Percentiles rank a stretch among this genome's conserved stretches.
phyloP scores from a whole-genome alignment of 108 stramenopile genomes.

The Cyclotella kingstonii region DNA sequence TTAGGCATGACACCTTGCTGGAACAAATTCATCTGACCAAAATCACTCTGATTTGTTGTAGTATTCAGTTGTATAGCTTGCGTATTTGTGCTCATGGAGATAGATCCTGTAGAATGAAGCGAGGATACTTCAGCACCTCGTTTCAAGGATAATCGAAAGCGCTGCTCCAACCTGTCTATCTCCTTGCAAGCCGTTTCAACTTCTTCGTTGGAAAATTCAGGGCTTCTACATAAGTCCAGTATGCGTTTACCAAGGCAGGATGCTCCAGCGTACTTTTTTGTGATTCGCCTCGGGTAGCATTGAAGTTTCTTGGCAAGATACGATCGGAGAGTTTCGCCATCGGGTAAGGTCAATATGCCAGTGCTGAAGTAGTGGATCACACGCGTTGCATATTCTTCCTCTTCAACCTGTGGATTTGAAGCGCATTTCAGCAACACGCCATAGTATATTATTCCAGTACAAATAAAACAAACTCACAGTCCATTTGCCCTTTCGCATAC shows the following conservation, averaged over 20 bases:
- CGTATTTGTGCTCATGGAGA: too few species aligned
- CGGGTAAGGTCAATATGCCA: conserved; percentile 87
- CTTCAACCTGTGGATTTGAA: conserved; percentile 56
- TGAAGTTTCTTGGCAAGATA: conserved; percentile 95
- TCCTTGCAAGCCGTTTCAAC: conserved; percentile 66
- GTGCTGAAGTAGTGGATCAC: conserved; percentile 91
- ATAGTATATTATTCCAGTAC: neutral
- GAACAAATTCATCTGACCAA: too few species aligned
- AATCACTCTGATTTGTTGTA: neutral
- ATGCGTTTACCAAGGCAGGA: conserved; percentile 87
- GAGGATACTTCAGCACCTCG: conserved; percentile 36
- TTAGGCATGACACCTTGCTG: too few species aligned
- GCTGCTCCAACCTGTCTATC: conserved; percentile 56
- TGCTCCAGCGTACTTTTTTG: conserved; percentile 96
- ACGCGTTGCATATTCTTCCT: conserved; percentile 87
- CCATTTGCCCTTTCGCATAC: conserved; percentile 80
- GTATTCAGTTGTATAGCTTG: too few species aligned
- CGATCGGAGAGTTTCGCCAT: conserved; percentile 88
- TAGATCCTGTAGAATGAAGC: too few species aligned
- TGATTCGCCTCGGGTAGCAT: conserved; percentile 98
- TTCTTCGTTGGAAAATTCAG: conserved; percentile 51
- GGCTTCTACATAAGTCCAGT: conserved; percentile 63
- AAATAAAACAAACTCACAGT: conserved; percentile 52
- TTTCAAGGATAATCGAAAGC: conserved; percentile 61
- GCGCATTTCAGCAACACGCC: neutral